Evolutionary conservation across 1,284 basidiomycete species (phyloP).

Genomic region (Trichosporon sp.): DNA sequence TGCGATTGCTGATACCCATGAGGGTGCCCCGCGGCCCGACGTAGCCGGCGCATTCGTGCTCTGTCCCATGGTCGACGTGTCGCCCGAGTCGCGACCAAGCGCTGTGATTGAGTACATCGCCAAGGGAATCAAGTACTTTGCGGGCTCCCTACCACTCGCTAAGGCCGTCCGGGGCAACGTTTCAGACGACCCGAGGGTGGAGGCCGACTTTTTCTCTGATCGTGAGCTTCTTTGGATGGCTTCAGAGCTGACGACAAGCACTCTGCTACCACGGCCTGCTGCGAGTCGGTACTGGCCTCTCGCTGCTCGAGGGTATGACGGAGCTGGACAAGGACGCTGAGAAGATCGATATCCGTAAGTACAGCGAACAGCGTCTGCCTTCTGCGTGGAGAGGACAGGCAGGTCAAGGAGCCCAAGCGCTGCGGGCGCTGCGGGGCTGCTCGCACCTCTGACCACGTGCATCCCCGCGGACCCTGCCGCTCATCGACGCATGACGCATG

Average conservation of each 20-base stretch:
- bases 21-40: slow-evolving; percentile 21
- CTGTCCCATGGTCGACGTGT: slow-evolving; percentile 50
- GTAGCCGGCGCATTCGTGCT: slow-evolving; percentile 48
- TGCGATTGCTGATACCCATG: slow-evolving; percentile 13
- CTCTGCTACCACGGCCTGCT: slow-evolving; percentile 52
- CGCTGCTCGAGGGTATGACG: slow-evolving; percentile 49
- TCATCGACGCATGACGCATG: neutral
- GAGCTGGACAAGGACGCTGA: slow-evolving; percentile 42
- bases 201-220: slow-evolving; percentile 47
- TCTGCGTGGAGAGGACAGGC: no score
- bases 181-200: slow-evolving; percentile 52
- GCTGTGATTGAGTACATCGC: slow-evolving; percentile 45
- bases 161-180: slow-evolving; percentile 50
- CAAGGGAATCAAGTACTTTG: slow-evolving; percentile 43
- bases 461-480: neutral
- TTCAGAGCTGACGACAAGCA: slow-evolving; percentile 25
- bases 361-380: no score
- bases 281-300: slow-evolving; percentile 51
- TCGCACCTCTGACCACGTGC: neutral
- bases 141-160: slow-evolving; percentile 49
- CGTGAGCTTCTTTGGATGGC: slow-evolving; percentile 31
- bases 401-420: no score
- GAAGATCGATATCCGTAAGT: slow-evolving; percentile 43
- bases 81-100: slow-evolving; percentile 47
- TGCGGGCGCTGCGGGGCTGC: neutral